Evolutionary conservation across 2,329 filamentous ascomycete species (phyloP).

Genomic region (Aspergillus fructus): DNA sequence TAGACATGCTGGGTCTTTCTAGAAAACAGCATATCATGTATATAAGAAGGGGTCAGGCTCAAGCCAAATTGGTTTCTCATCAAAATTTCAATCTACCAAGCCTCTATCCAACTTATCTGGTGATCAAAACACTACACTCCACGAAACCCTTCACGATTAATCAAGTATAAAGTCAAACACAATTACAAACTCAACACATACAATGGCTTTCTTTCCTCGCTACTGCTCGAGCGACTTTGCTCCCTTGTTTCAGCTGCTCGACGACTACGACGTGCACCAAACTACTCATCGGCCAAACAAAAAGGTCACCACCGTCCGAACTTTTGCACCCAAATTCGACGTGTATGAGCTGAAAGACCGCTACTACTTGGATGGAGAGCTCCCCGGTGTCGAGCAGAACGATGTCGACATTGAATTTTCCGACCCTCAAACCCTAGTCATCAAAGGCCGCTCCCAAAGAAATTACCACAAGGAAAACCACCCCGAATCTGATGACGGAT

Average conservation of each 20-base stretch:
- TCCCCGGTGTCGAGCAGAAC: conserved; percentile 48
- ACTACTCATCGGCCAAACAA: conserved; percentile 19
- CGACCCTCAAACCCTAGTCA: conserved; percentile 44
- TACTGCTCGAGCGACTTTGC: conserved; percentile 36
- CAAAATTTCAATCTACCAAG: conserved; percentile 8
- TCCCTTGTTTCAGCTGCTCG: conserved; percentile 44
- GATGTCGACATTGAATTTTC: conserved; percentile 49
- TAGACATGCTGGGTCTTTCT: conserved; percentile 14
- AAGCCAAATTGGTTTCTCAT: neutral
- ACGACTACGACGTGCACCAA: conserved; percentile 41
- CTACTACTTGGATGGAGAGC: conserved; percentile 48
- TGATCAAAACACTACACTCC: neutral
- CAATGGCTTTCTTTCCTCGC: conserved; percentile 42
- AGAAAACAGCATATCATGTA: conserved; percentile 15
- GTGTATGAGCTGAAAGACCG: conserved; percentile 41
- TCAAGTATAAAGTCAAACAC: neutral
- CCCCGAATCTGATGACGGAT: conserved; percentile 18
- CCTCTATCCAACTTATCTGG: neutral
- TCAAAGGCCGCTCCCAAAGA: conserved; percentile 42
- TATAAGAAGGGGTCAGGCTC: conserved; percentile 15
- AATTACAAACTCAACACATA: neutral
- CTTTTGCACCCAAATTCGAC: conserved; percentile 45
- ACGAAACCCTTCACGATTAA: neutral
- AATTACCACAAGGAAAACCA: conserved; percentile 25
- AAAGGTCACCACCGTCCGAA: conserved; percentile 20